phyloP scores from a whole-genome alignment of 768 basidiomycete genomes.

The Gloeopeniophorella convolvens region DNA sequence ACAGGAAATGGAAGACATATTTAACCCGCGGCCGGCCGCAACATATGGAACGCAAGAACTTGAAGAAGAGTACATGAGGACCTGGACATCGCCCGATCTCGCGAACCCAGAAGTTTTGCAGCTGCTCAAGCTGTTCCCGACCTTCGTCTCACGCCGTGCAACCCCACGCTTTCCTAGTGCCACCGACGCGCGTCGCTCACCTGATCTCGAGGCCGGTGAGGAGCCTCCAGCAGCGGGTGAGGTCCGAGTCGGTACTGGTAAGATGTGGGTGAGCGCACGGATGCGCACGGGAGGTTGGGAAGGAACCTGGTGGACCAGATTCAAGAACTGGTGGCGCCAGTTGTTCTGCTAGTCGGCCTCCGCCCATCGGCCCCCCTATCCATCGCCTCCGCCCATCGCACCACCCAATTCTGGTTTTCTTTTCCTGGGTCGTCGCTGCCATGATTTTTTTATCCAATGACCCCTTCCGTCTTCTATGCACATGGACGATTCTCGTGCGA shows the following conservation, averaged over 20 bases:
- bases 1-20: slow-evolving; percentile 30
- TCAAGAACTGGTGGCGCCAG: slow-evolving; percentile 73
- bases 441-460: not conserved
- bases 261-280: slow-evolving; percentile 68
- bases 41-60: slow-evolving; percentile 27
- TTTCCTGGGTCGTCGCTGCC: not conserved
- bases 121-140: slow-evolving; percentile 68
- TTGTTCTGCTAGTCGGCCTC: slow-evolving; percentile 54
- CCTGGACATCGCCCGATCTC: slow-evolving; percentile 79
- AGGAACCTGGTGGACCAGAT: slow-evolving; percentile 74
- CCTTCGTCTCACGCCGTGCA: slow-evolving; percentile 63
- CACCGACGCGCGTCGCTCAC: slow-evolving; percentile 30
- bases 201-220: slow-evolving; percentile 68
- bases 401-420: slow-evolving; percentile 1
- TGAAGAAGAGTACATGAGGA: slow-evolving; percentile 54
- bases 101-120: slow-evolving; percentile 65
- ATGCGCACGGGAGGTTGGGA: slow-evolving; percentile 58
- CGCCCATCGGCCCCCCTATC: not conserved
- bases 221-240: slow-evolving; percentile 48
- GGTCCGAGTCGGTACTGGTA: slow-evolving; percentile 74
- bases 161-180: slow-evolving; percentile 61
- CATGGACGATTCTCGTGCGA: slow-evolving; percentile 5
- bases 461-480: slow-evolving; percentile 2
- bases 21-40: slow-evolving; percentile 25
- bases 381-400: not conserved